These are phyloP conservation scores for Metarhizium sp. DNA, from an alignment of 2,329 filamentous ascomycete genomes.

Conservation along the genomic window DNA sequence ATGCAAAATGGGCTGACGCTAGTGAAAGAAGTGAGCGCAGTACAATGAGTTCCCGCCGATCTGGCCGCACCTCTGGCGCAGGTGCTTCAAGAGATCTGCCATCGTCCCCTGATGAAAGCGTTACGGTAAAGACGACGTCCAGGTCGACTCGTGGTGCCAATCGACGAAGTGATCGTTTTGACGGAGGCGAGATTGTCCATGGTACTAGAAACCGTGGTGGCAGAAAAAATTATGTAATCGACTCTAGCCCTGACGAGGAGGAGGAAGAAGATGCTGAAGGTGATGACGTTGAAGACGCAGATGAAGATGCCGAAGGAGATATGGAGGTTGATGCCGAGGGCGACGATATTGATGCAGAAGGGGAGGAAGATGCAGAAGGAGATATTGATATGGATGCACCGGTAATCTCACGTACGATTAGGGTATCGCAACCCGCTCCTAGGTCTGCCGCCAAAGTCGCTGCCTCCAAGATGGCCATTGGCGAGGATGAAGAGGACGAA, in stretches of 20 bases:
- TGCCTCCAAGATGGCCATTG: constrained; percentile 23
- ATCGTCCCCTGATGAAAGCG: constrained; percentile 36
- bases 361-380: constrained; percentile 33
- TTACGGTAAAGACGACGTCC: constrained; percentile 43
- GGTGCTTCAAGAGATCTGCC: constrained; percentile 34
- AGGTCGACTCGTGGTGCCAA: constrained; percentile 35
- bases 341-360: constrained; percentile 30
- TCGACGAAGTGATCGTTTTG: constrained; percentile 28
- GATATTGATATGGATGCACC: constrained; percentile 36
- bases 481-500: constrained; percentile 41
- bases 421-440: constrained; percentile 33
- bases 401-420: constrained; percentile 30
- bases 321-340: constrained; percentile 29
- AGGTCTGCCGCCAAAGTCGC: constrained; percentile 25
- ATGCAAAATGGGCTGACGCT: constrained; percentile 31
- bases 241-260: constrained; percentile 41
- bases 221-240: constrained; percentile 52
- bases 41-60: constrained; percentile 44
- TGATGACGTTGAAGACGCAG: constrained; percentile 30
- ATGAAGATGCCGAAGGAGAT: constrained; percentile 30
- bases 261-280: constrained; percentile 30
- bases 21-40: constrained; percentile 24
- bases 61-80: constrained; percentile 35
- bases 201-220: constrained; percentile 44
- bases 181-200: constrained; percentile 36